Evolutionary conservation across 139 green algal genomes (phyloP), one percentile per base, ranked within the genome.

Genomic region (Coccomyxa sp.): DNA sequence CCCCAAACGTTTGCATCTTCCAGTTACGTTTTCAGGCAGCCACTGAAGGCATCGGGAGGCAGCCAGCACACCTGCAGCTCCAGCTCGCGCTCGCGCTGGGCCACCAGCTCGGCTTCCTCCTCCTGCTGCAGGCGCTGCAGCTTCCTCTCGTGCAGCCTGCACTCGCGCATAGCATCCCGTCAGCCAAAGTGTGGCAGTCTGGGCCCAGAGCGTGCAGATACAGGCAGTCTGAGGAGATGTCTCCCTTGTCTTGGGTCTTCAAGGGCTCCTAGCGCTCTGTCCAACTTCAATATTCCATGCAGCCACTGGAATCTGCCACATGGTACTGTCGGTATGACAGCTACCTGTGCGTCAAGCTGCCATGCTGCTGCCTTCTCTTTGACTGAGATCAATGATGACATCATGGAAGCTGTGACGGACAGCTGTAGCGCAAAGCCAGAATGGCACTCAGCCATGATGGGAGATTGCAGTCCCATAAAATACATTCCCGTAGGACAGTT

Each of bases 1-100:
- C n/a, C n/a, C n/a, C n/a, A n/a, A n/a, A n/a, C n/a, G n/a, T n/a
- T n/a, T n/a, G n/a, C n/a, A n/a, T n/a, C n/a, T n/a, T n/a, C n/a
- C n/a, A n/a, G n/a, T n/a, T n/a, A n/a, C n/a, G n/a, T n/a, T n/a
- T n/a, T n/a, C n/a, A n/a, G n/a, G n/a, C n/a, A n/a, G n/a, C n/a
- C n/a, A n/a, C n/a, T n/a, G n/a, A n/a, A n/a, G n/a, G n/a, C n/a
- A n/a, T n/a, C n/a, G n/a, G n/a, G n/a, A n/a, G n/a, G n/a, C n/a
- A n/a, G n/a, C n/a, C n/a, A n/a, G n/a, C n/a, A n/a, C n/a, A n/a
- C n/a, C n/a, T 73, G 33, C 68, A 73, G 38, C 8, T 73, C 68
- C 68, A 73, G 68, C 68, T 73, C 39, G 5, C 73, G 73, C 73
- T 71, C 69, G 31, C 74, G 74, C 44, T 37, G 37, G 31, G 33